Conservation (phyloP, 2,329 filamentous ascomycete species). For the Alternaria triticimaculans region DNA sequence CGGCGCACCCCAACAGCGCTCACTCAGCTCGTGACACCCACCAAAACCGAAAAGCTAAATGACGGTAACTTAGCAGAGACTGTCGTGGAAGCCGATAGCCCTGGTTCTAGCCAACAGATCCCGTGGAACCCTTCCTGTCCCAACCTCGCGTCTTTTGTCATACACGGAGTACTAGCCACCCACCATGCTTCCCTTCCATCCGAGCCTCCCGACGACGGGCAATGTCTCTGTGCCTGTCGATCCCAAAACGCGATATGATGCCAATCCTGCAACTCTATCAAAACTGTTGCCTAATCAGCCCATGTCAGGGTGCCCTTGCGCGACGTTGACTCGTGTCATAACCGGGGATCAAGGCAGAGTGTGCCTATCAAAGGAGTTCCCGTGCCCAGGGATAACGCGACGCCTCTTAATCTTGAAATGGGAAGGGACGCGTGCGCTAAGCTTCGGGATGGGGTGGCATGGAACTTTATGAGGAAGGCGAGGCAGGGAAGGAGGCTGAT, state of each 20-base stretch:
- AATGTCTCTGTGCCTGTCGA: conserved; percentile 19
- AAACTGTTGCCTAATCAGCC: conserved; percentile 18
- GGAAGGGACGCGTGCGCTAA: conserved; percentile 3
- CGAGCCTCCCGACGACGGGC: neutral
- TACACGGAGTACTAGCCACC: neutral
- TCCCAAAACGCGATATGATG: conserved; percentile 18
- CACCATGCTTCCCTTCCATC: conserved; percentile 7
- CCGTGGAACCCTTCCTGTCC: conserved; percentile 4
- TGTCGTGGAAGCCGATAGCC: conserved; percentile 11
- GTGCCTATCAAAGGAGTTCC: conserved; percentile 14
- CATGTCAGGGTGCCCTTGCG: conserved; percentile 17
- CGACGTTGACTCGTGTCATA: neutral
- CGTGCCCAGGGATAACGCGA: conserved; percentile 13
- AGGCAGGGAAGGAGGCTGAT: conserved; percentile 23
- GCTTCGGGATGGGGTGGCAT: neutral
- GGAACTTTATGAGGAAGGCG: neutral
- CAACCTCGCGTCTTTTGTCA: conserved; percentile 2
- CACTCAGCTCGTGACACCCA: conserved; percentile 6
- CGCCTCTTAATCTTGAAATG: conserved; percentile 26
- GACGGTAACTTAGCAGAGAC: conserved; percentile 7
- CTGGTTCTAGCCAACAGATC: conserved; percentile 11
- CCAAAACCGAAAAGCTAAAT: conserved; percentile 1
- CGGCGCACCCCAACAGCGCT: conserved; percentile 1
- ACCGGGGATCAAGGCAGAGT: neutral
- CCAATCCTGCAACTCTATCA: conserved; percentile 10